These are phyloP conservation scores for Sporobolomyces roseus DNA, from an alignment of 768 basidiomycete genomes.

Conservation along the genomic window DNA sequence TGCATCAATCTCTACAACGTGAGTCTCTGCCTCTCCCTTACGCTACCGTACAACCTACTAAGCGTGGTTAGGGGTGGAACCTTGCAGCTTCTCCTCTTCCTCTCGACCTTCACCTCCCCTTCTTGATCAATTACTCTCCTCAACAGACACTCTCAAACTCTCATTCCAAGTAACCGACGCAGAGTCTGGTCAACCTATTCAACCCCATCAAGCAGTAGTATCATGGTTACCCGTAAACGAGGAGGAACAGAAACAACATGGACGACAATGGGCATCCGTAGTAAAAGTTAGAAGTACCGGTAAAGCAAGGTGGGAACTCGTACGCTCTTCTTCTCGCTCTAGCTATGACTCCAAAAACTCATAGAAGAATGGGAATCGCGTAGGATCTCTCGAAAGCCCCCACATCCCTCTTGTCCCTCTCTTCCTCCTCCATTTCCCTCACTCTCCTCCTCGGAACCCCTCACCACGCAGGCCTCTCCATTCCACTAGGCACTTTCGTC, in stretches of 20 bases:
- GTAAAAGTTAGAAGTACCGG: conserved; percentile 30
- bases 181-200: not conserved
- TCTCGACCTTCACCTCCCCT: not conserved
- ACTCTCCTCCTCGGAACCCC: conserved; percentile 33
- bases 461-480: not conserved
- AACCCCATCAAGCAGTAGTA: conserved; percentile 32
- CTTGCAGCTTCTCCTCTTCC: conserved; percentile 24
- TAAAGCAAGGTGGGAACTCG: conserved; percentile 34
- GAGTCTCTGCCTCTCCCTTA: not conserved
- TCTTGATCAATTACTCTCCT: not conserved
- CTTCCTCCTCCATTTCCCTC: conserved; percentile 24
- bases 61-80: not conserved
- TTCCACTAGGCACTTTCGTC: conserved; percentile 32
- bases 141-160: conserved; percentile 37
- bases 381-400: conserved; percentile 37
- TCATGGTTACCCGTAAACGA: conserved; percentile 5
- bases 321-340: conserved; percentile 3
- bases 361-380: too few species aligned
- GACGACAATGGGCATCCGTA: not conserved
- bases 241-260: not conserved
- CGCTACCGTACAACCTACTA: not conserved
- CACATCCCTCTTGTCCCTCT: conserved; percentile 31
- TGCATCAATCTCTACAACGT: not conserved
- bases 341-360: too few species aligned
- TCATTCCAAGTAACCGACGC: conserved; percentile 23